Conservation (phyloP, 2,329 filamentous ascomycete genomes). For the Curvularia eragrostidis region DNA sequence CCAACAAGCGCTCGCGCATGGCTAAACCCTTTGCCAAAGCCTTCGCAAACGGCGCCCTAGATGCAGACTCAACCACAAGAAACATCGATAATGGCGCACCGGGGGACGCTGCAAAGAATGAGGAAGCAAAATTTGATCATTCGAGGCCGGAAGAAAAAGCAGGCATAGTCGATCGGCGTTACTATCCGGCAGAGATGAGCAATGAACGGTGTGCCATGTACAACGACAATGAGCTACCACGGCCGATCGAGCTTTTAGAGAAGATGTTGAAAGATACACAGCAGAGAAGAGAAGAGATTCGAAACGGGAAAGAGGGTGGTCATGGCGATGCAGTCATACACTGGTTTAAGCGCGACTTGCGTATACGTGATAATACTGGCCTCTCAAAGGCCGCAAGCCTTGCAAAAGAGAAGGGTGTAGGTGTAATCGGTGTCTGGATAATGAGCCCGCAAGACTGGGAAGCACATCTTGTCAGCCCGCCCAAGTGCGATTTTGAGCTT, state of each 20-base stretch:
- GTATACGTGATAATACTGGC: slow-evolving; percentile 74
- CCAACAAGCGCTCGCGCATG: slow-evolving; percentile 49
- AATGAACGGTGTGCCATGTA: slow-evolving; percentile 79
- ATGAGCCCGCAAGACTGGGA: slow-evolving; percentile 84
- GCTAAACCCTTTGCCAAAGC: slow-evolving; percentile 40
- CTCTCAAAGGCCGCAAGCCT: slow-evolving; percentile 70
- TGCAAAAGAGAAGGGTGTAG: slow-evolving; percentile 71
- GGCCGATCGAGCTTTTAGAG: slow-evolving; percentile 74
- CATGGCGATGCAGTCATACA: slow-evolving; percentile 74
- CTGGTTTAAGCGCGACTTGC: slow-evolving; percentile 89
- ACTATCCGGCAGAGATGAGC: slow-evolving; percentile 86
- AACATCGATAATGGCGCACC: slow-evolving; percentile 28
- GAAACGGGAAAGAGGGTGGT: slow-evolving; percentile 22
- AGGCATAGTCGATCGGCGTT: slow-evolving; percentile 62
- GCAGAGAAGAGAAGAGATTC: slow-evolving; percentile 59
- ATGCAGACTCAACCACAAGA: slow-evolving; percentile 16
- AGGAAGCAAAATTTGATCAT: slow-evolving; percentile 41
- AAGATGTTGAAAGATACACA: slow-evolving; percentile 68
- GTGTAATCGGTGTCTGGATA: slow-evolving; percentile 78
- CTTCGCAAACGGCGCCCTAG: slow-evolving; percentile 24
- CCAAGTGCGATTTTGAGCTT: slow-evolving; percentile 81
- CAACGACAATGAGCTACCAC: slow-evolving; percentile 69
- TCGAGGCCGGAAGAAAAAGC: slow-evolving; percentile 47
- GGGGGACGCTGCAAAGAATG: slow-evolving; percentile 18
- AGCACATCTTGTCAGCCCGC: slow-evolving; percentile 76